phyloP scores from a whole-genome alignment of 192 early-diverging fungal species.

The Podila epigama region DNA sequence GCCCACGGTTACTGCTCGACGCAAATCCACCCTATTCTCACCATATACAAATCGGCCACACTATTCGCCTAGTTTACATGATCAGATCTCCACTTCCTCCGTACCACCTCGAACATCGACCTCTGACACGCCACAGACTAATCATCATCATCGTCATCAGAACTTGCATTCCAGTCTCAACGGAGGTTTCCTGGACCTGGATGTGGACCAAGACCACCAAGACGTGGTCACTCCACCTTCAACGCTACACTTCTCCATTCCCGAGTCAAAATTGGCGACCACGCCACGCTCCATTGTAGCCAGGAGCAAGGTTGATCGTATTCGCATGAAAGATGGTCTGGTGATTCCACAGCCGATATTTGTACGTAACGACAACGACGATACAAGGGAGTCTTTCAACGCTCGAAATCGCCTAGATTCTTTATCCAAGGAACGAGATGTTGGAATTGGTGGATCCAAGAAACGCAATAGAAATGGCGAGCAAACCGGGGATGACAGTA shows the following conservation, averaged over 20 bases:
- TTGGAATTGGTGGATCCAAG: conserved; percentile 23
- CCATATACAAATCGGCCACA: conserved; percentile 11
- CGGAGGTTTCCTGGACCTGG: conserved; percentile 14
- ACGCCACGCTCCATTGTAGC: conserved; percentile 28
- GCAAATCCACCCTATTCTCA: conserved; percentile 15
- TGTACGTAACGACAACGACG: conserved; percentile 28
- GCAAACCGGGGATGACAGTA: background rate
- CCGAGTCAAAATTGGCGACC: conserved; percentile 13
- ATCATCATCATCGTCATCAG: background rate
- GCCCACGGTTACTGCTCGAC: conserved; percentile 9
- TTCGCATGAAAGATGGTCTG: conserved; percentile 31
- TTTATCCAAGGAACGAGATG: background rate
- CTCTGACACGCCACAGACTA: background rate
- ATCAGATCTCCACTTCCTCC: background rate
- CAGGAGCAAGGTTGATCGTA: conserved; percentile 27
- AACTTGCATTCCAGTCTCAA: background rate
- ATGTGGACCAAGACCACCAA: conserved; percentile 19
- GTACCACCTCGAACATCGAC: background rate
- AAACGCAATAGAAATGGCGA: conserved; percentile 26
- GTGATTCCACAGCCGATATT: conserved; percentile 38
- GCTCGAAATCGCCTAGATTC: background rate
- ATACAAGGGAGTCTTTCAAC: background rate
- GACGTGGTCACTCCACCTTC: conserved; percentile 28
- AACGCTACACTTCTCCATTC: conserved; percentile 26
- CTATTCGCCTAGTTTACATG: background rate